phyloP scores from a whole-genome alignment of 768 basidiomycete genomes.

The Solioccasus polychromus region DNA sequence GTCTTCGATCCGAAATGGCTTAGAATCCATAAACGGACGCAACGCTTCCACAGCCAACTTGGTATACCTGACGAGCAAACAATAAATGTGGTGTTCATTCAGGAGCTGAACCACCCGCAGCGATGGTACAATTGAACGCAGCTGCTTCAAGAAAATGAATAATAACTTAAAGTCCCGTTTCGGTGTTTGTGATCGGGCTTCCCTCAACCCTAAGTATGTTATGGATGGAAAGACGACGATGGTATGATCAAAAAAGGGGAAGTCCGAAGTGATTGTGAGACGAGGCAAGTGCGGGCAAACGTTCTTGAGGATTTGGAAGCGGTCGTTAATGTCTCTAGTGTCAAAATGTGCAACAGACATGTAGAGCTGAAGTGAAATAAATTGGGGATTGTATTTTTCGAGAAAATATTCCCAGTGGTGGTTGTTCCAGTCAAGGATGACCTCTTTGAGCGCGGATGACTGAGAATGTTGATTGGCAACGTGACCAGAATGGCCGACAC shows the following conservation, averaged over 20 bases:
- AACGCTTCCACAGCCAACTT: conserved; percentile 11
- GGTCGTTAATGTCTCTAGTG: neutral
- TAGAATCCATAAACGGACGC: neutral
- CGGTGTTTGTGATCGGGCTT: neutral
- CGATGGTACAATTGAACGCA: conserved; percentile 16
- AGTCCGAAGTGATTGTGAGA: conserved; percentile 16
- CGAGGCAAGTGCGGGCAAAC: conserved; percentile 18
- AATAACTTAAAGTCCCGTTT: conserved; percentile 5
- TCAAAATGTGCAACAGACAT: neutral
- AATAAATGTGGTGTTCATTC: conserved; percentile 11
- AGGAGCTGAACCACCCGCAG: conserved; percentile 21
- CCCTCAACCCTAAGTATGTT: conserved; percentile 14
- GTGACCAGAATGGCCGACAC: neutral
- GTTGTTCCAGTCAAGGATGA: conserved; percentile 9
- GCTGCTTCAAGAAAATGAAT: conserved; percentile 11
- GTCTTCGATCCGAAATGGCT: conserved; percentile 27
- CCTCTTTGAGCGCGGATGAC: conserved; percentile 19
- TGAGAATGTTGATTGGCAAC: neutral
- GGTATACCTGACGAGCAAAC: conserved; percentile 17
- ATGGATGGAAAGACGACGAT: conserved; percentile 13
- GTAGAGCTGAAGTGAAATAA: conserved; percentile 16
- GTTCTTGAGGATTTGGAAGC: conserved; percentile 6
- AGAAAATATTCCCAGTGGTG: conserved; percentile 13
- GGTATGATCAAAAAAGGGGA: neutral
- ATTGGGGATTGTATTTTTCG: conserved; percentile 8